Percentiles rank a stretch among this genome's conserved stretches.
These are phyloP conservation scores for Scheffersomyces quercinus DNA, from an alignment of 1,139 yeast species.

Conservation along the genomic window DNA sequence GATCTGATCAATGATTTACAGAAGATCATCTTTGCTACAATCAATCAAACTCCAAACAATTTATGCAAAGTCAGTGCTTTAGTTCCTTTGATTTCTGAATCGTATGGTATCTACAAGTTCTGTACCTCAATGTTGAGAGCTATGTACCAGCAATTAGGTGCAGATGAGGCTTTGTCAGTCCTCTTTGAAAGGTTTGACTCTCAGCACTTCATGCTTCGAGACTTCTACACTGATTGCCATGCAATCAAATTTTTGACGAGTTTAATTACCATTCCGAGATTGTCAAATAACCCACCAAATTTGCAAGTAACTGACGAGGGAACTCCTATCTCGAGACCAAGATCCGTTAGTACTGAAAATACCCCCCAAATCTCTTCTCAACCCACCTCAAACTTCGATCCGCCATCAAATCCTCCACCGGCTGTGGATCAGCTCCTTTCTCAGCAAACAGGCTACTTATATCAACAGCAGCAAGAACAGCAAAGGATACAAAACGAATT, in stretches of 20 bases:
- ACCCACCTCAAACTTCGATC: slow-evolving; percentile 31
- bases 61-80: slow-evolving; percentile 86
- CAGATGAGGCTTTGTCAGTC: slow-evolving; percentile 76
- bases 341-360: slow-evolving; percentile 26
- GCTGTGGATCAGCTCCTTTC: slow-evolving; percentile 43
- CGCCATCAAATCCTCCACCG: slow-evolving; percentile 35
- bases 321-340: slow-evolving; percentile 39
- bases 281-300: slow-evolving; percentile 70
- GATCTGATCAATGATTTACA: slow-evolving; percentile 83
- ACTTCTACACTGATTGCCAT: slow-evolving; percentile 89
- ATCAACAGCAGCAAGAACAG: slow-evolving; percentile 63
- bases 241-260: slow-evolving; percentile 81
- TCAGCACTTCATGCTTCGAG: slow-evolving; percentile 80
- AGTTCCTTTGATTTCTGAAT: slow-evolving; percentile 90
- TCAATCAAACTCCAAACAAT: slow-evolving; percentile 63
- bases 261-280: slow-evolving; percentile 81
- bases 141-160: slow-evolving; percentile 73
- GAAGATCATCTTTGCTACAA: slow-evolving; percentile 71
- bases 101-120: slow-evolving; percentile 90
- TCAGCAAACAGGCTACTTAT: slow-evolving; percentile 47
- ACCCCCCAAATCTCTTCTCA: slow-evolving; percentile 34
- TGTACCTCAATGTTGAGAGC: slow-evolving; percentile 90
- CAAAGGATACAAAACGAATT: slow-evolving; percentile 65
- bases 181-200: slow-evolving; percentile 69
- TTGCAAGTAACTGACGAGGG: slow-evolving; percentile 49